Percentiles rank a stretch among this genome's conserved stretches.
Evolutionary conservation across 192 early-diverging fungal genomes (phyloP).

Genomic region (Linnemannia zychae): DNA sequence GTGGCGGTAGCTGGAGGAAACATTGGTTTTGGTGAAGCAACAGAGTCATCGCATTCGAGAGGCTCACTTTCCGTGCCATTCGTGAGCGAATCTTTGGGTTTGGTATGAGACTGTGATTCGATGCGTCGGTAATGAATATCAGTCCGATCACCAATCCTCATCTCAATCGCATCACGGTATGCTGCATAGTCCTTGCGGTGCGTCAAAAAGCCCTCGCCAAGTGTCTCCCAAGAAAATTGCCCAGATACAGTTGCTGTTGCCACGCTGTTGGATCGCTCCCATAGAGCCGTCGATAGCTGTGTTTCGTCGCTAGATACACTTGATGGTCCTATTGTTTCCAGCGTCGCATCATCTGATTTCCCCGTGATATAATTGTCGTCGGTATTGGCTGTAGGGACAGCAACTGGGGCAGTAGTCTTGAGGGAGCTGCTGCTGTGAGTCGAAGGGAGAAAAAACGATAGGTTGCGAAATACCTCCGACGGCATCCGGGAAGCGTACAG

Average conservation of each 20-base stretch:
- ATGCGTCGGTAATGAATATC: constrained; percentile 2
- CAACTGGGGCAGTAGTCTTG: background rate
- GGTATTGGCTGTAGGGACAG: background rate
- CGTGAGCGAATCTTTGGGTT: background rate
- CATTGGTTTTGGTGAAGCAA: background rate
- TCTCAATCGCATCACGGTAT: background rate
- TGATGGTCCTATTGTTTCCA: background rate
- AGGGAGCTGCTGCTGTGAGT: background rate
- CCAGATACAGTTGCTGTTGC: background rate
- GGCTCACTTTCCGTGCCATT: background rate
- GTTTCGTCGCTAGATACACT: background rate
- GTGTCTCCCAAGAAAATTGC: background rate
- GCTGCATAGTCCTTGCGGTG: background rate
- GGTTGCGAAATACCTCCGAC: constrained; percentile 6
- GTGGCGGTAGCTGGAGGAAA: background rate
- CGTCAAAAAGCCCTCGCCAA: background rate
- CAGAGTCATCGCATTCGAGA: background rate
- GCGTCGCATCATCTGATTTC: background rate
- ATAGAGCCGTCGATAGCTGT: background rate
- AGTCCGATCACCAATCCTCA: background rate
- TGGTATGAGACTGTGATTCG: background rate
- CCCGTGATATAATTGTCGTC: background rate
- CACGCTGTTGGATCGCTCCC: background rate
- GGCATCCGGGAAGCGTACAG: constrained; percentile 17
- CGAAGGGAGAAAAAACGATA: background rate